phyloP scores from a whole-genome alignment of 768 basidiomycete species.

The Sarcodon sp. region DNA sequence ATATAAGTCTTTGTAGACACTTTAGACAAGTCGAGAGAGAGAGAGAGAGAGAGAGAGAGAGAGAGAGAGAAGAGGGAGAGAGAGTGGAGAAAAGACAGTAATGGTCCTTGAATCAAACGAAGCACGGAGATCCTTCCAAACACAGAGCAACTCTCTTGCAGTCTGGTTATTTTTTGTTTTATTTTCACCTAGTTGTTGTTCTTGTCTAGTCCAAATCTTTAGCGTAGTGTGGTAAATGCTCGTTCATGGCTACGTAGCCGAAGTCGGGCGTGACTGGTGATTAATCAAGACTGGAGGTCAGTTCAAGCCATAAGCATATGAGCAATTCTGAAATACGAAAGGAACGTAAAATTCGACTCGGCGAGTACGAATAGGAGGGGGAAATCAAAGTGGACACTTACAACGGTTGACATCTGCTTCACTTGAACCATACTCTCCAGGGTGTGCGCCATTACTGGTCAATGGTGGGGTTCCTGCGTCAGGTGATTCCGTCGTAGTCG shows the following conservation, averaged over 20 bases:
- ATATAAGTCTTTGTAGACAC: no score
- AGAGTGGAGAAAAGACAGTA: not conserved
- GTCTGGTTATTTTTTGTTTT: no score
- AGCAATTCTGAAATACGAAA: constrained; percentile 3
- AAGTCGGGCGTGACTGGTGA: constrained; percentile 72
- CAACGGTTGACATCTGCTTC: constrained; percentile 56
- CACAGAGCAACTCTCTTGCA: no score
- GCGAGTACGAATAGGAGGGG: constrained; percentile 3
- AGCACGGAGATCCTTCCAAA: no score
- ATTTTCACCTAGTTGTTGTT: no score
- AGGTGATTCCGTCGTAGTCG: constrained; percentile 67
- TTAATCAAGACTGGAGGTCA: constrained; percentile 19
- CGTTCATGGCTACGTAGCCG: constrained; percentile 74
- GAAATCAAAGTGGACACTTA: constrained; percentile 1
- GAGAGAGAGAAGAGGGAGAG: not conserved
- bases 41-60: no score
- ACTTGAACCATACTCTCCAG: constrained; percentile 30
- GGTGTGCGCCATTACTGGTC: constrained; percentile 45
- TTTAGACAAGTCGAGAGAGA: no score
- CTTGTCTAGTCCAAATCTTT: constrained; percentile 5
- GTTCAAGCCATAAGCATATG: not conserved
- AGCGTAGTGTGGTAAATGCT: constrained; percentile 37
- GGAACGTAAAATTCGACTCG: constrained; percentile 4
- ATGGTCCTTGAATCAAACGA: not conserved
- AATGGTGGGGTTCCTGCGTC: constrained; percentile 73